phyloP scores from a whole-genome alignment of 148 eudicot genomes.

The Hydrangea macrophylla region DNA sequence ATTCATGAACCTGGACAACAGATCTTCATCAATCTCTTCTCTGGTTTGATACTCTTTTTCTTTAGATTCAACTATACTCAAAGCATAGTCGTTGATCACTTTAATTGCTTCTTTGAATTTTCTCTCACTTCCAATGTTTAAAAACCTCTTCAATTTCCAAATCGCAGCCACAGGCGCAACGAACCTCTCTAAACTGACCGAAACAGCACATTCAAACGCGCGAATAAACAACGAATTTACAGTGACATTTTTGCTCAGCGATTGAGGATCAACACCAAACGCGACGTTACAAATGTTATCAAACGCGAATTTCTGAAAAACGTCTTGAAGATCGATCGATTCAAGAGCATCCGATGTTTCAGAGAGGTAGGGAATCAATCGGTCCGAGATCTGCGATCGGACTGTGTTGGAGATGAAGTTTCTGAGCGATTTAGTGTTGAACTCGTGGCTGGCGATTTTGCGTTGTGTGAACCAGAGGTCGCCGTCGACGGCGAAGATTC shows the following conservation, averaged over 20 bases:
- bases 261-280: conserved; percentile 17
- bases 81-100: conserved; percentile 20
- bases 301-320: conserved; percentile 41
- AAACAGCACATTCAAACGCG: conserved; percentile 23
- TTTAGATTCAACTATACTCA: conserved; percentile 20
- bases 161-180: conserved; percentile 16
- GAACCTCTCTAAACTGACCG: conserved; percentile 13
- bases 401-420: conserved; percentile 31
- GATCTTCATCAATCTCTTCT: conserved; percentile 10
- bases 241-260: neutral
- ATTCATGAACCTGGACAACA: conserved; percentile 18
- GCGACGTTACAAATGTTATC: conserved; percentile 35
- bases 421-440: conserved; percentile 35
- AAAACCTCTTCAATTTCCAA: conserved; percentile 25
- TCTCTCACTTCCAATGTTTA: conserved; percentile 23
- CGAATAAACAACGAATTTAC: conserved; percentile 1
- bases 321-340: conserved; percentile 41
- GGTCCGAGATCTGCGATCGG: conserved; percentile 25
- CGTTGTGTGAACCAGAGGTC: conserved; percentile 43
- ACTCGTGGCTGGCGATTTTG: conserved; percentile 52
- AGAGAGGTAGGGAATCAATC: conserved; percentile 33
- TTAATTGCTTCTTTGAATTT: conserved; percentile 20
- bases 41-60: conserved; percentile 12
- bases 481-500: conserved; percentile 57
- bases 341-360: conserved; percentile 8